These are phyloP conservation scores for Dioscorea dumetorum DNA, from an alignment of 106 monocot species.

Conservation along the genomic window DNA sequence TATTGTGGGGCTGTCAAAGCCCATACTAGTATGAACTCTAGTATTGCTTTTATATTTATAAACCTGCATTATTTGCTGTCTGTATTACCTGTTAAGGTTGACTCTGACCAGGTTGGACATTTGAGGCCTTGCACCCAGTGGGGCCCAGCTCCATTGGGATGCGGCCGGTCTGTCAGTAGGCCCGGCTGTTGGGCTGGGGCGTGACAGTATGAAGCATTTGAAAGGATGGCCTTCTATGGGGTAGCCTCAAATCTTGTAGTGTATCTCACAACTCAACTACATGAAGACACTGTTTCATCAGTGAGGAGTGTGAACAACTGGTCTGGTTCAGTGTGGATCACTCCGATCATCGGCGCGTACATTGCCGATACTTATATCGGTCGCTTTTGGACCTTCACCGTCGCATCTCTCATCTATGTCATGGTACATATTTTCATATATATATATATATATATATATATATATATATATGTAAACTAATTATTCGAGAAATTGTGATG, in stretches of 20 bases:
- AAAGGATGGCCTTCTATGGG: conserved; percentile 77
- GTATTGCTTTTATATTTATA: too few relatives aligned
- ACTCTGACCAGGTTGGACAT: too few relatives aligned
- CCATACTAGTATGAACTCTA: too few relatives aligned
- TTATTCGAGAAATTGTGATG: neutral
- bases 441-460: too few relatives aligned
- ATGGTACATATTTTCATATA: conserved; percentile 25
- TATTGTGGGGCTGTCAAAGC: too few relatives aligned
- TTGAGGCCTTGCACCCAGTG: too few relatives aligned
- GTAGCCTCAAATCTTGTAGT: conserved; percentile 62
- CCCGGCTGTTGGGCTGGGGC: too few relatives aligned
- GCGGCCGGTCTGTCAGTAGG: too few relatives aligned
- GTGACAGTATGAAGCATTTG: conserved; percentile 73
- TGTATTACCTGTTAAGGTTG: too few relatives aligned
- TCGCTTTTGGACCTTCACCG: conserved; percentile 73
- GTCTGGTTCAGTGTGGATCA: conserved; percentile 72
- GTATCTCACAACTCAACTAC: conserved; percentile 53
- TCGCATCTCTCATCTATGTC: conserved; percentile 56
- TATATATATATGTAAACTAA: too few relatives aligned
- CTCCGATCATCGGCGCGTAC: conserved; percentile 68
- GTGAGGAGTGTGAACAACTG: conserved; percentile 62
- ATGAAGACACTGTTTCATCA: conserved; percentile 56
- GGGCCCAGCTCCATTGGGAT: too few relatives aligned
- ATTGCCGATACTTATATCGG: conserved; percentile 62
- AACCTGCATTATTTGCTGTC: too few relatives aligned